Percentiles rank a stretch among this genome's conserved stretches.
phyloP scores from a whole-genome alignment of 2,329 filamentous ascomycete species.

The Aureobasidium lini region DNA sequence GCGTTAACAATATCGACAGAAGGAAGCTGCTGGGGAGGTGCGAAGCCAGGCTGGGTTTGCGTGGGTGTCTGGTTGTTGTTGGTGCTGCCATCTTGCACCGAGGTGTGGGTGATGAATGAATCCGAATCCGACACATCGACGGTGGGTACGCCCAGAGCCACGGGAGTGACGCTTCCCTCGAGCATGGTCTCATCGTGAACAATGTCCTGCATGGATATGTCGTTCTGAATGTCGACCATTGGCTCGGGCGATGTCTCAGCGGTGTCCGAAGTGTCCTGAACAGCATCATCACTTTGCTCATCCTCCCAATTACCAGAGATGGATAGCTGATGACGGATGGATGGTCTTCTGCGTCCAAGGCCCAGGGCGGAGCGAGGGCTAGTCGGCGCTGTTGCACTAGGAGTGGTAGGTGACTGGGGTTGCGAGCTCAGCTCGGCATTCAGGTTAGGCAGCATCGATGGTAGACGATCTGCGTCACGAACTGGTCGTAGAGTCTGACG shows the following conservation, averaged over 20 bases:
- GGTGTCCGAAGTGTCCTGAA: constrained; percentile 50
- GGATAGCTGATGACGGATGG: constrained; percentile 83
- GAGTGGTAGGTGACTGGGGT: constrained; percentile 84
- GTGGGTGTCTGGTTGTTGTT: constrained; percentile 62
- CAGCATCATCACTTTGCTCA: constrained; percentile 72
- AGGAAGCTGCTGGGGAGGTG: constrained; percentile 31
- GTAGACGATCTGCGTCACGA: constrained; percentile 72
- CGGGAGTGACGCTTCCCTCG: constrained; percentile 56
- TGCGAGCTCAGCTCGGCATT: constrained; percentile 71
- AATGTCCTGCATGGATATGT: constrained; percentile 82
- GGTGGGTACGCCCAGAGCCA: constrained; percentile 68
- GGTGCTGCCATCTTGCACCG: constrained; percentile 76
- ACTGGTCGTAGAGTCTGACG: constrained; percentile 56
- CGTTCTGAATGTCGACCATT: constrained; percentile 69
- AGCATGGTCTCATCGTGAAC: constrained; percentile 75
- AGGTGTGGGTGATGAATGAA: constrained; percentile 89
- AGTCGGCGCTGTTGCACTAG: constrained; percentile 55
- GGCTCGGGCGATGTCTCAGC: constrained; percentile 46
- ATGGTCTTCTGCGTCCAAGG: constrained; percentile 63
- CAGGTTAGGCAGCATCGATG: constrained; percentile 68
- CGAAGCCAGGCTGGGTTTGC: constrained; percentile 37
- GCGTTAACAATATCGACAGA: constrained; percentile 58
- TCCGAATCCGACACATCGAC: constrained; percentile 83
- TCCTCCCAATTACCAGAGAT: constrained; percentile 72
- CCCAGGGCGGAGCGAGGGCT: constrained; percentile 39